These are phyloP conservation scores for Helicosporidium sp. DNA, from an alignment of 139 green algal genomes.

Conservation along the genomic window DNA sequence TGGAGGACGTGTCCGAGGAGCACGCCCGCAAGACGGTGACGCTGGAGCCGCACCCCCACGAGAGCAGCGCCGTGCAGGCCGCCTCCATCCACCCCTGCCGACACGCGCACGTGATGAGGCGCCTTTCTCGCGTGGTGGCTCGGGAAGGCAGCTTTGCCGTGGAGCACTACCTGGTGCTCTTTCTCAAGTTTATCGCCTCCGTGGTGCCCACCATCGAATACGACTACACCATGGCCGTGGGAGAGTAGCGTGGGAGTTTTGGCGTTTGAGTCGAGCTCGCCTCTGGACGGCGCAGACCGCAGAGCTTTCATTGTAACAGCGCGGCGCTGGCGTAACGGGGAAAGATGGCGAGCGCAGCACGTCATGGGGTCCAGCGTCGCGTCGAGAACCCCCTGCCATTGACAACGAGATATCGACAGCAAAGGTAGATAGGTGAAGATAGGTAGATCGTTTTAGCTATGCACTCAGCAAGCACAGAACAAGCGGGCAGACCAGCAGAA, in stretches of 20 bases:
- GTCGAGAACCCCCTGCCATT: too few relatives aligned
- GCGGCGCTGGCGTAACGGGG: not conserved
- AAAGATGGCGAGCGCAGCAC: not conserved
- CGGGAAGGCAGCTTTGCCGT: too few relatives aligned
- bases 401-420: too few relatives aligned
- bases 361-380: not conserved
- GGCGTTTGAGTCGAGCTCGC: not conserved
- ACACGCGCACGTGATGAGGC: constrained; percentile 62
- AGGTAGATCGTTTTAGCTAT: not conserved
- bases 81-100: constrained; percentile 77
- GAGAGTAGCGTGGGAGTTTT: constrained; percentile 1
- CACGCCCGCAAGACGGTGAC: constrained; percentile 76
- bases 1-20: constrained; percentile 65
- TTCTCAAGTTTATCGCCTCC: constrained; percentile 87
- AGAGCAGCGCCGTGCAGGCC: constrained; percentile 18
- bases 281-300: too few relatives aligned
- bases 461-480: not conserved
- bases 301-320: too few relatives aligned
- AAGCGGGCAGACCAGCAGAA: not conserved
- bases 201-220: constrained; percentile 89
- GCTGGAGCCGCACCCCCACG: constrained; percentile 63
- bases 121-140: constrained; percentile 44
- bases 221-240: constrained; percentile 60
- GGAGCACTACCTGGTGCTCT: constrained; percentile 80
- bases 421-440: too few relatives aligned